Percentiles rank a stretch among this genome's conserved stretches.
These are phyloP conservation scores for Coemansia sp. DNA, from an alignment of 371 early-diverging fungal genomes.

Conservation along the genomic window DNA sequence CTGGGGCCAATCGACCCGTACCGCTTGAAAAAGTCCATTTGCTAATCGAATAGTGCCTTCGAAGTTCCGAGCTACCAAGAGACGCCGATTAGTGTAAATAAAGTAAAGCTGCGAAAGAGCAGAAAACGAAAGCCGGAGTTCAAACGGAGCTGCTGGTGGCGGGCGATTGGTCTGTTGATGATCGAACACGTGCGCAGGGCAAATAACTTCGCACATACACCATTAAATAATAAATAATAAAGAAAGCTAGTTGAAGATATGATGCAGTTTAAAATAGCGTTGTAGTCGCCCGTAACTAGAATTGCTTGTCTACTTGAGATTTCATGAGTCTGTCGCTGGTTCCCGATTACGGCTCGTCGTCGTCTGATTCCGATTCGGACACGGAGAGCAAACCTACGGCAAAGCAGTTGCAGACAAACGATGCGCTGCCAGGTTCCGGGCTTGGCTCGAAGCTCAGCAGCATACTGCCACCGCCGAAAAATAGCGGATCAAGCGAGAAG, in stretches of 20 bases:
- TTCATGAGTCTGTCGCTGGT: constrained; percentile 5
- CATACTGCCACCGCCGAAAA: constrained; percentile 33
- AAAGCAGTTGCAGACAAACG: background rate
- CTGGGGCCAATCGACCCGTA: constrained; percentile 80
- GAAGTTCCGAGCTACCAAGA: background rate
- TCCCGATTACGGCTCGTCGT: constrained; percentile 35
- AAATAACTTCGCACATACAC: too few relatives aligned
- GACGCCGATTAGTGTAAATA: constrained; percentile 2
- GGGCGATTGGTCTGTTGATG: too few relatives aligned
- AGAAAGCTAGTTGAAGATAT: too few relatives aligned
- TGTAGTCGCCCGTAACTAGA: too few relatives aligned
- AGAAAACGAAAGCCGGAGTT: background rate
- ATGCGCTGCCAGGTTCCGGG: background rate
- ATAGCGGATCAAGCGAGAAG: background rate
- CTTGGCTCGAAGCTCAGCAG: constrained; percentile 30
- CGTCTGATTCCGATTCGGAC: constrained; percentile 34
- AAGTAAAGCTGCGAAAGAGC: background rate
- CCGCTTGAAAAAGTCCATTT: constrained; percentile 80
- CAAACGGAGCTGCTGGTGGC: too few relatives aligned
- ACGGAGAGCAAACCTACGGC: background rate
- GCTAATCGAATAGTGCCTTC: background rate
- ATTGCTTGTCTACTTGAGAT: too few relatives aligned
- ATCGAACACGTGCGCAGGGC: too few relatives aligned
- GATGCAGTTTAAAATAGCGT: too few relatives aligned
- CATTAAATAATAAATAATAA: too few relatives aligned